Evolutionary conservation across 2,329 filamentous ascomycete genomes (phyloP), one percentile per base, ranked within the genome.

Genomic region (Scedosporium apiospermum): DNA sequence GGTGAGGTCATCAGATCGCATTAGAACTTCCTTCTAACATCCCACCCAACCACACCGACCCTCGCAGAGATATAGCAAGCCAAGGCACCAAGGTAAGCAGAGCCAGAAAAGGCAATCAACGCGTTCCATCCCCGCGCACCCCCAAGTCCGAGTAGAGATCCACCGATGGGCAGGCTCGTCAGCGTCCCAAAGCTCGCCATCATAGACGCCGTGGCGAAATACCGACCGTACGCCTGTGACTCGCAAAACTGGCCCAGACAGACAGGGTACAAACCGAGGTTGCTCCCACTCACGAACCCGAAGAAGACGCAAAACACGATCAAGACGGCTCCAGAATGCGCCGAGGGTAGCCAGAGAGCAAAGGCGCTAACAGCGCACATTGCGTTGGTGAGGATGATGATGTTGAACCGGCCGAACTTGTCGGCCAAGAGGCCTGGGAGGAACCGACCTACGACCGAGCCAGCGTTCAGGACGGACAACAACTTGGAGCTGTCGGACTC

Each of bases 241-340:
- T 87, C 84, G 71, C 90, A 96, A 14, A 95, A 79, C 74, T 93
- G 90, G 1, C 90, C 89, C 1, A 96, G 81, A 67, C 90, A 93
- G 0, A 95, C 90, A 0, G 91, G 91, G 0, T 88, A 87, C 30
- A 96, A 73, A 1, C 85, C 86, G 66, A 96, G 88, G 67, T 92
- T 93, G 66, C 85, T 88, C 3, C 92, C 91, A 62, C 86, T 90
- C 0, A 86, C 87, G 68, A 96, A 91, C 1, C 91, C 91, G 72
- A 96, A 93, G 1, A 90, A 69, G 1, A 91, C 75, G 0, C 83
- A 80, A 68, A 91, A 96, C 1, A 84, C 80, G 61, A 92, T 80
- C 1, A 90, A 77, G 58, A 90, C 70, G 0, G 81, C 71, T n/a
- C 79, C 71, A 1, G 77, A 72, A 0, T 80, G 78, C 0, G 80